A percentile compares a stretch with the other conserved stretches of the same genome.
phyloP scores from a whole-genome alignment of 129 eudicot species.

The Cynara cardunculus region DNA sequence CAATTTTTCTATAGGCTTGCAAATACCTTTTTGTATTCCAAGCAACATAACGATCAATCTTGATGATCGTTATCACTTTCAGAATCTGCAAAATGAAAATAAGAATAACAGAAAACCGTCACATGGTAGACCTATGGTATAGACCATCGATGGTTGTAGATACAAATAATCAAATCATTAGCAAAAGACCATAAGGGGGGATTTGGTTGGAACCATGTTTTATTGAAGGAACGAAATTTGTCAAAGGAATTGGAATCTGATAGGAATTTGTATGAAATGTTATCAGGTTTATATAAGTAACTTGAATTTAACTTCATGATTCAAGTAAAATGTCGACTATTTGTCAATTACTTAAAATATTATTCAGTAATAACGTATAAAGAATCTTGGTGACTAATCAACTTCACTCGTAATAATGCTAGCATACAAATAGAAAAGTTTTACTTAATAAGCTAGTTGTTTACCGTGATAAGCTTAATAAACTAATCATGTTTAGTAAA shows the following conservation, averaged over 20 bases:
- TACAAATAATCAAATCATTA: background rate
- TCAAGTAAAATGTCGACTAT: too few relatives aligned
- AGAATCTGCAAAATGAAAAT: slow-evolving; percentile 47
- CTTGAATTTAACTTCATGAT: too few relatives aligned
- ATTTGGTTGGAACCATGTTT: background rate
- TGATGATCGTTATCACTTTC: slow-evolving; percentile 65
- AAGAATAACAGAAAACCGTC: background rate
- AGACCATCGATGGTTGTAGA: background rate
- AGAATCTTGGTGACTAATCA: background rate
- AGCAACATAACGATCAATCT: slow-evolving; percentile 40
- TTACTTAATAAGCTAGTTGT: too few relatives aligned
- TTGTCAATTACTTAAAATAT: background rate
- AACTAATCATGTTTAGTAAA: too few relatives aligned
- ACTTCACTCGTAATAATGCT: background rate
- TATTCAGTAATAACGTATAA: too few relatives aligned
- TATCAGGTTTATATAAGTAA: background rate
- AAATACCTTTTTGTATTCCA: background rate
- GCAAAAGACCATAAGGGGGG: background rate
- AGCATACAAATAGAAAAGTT: background rate
- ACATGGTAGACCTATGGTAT: background rate
- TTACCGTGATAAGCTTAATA: too few relatives aligned
- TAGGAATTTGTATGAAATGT: background rate
- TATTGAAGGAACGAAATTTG: background rate
- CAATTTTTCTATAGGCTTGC: background rate
- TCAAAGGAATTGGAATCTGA: background rate